Conservation (phyloP, 2,329 filamentous ascomycete species). For the Incumbomyces delicatus region DNA sequence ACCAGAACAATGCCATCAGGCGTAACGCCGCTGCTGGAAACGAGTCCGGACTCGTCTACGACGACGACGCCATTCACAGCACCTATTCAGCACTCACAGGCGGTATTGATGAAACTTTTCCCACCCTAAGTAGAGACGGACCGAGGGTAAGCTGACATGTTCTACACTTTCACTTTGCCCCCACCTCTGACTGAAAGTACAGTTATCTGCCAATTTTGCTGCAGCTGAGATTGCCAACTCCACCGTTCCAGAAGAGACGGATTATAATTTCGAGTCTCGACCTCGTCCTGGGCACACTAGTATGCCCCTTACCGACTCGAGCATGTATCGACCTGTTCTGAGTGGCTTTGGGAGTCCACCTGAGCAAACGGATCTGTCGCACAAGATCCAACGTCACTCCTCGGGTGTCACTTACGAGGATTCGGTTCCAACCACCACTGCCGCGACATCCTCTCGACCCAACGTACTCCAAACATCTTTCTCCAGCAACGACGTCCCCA, state of each 20-base stretch:
- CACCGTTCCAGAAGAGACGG: constrained; percentile 51
- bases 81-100: constrained; percentile 38
- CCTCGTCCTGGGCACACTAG: constrained; percentile 57
- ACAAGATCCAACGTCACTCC: constrained; percentile 34
- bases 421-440: constrained; percentile 19
- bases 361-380: constrained; percentile 25
- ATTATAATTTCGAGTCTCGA: constrained; percentile 56
- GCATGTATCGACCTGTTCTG: constrained; percentile 29
- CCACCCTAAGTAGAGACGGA: constrained; percentile 54
- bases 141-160: constrained; percentile 15
- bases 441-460: constrained; percentile 39
- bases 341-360: constrained; percentile 26
- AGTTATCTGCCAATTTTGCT: constrained; percentile 73
- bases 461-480: constrained; percentile 65
- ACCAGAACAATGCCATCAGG: constrained; percentile 14
- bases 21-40: constrained; percentile 11
- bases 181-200: constrained; percentile 23
- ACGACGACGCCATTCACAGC: constrained; percentile 49
- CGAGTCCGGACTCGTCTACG: constrained; percentile 60
- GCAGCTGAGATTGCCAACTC: constrained; percentile 70
- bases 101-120: constrained; percentile 73
- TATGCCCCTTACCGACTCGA: constrained; percentile 46
- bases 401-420: constrained; percentile 29
- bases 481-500: constrained; percentile 81
- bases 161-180: neutral